Conservation (phyloP, 306 rosid genomes). For the Oxytropis ochrocephala region DNA sequence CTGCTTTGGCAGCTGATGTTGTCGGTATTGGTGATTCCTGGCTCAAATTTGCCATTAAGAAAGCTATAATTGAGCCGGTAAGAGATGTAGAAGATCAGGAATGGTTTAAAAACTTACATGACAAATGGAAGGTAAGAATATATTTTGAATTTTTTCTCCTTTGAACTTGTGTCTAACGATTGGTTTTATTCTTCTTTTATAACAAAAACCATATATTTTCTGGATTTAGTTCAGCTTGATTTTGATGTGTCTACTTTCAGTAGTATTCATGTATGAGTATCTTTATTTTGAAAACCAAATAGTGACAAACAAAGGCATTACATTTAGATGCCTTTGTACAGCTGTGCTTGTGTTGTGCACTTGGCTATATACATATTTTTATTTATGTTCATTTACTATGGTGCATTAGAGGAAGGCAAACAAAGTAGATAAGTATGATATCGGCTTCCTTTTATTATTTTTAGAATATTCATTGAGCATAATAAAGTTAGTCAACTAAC, state of each 20-base stretch:
- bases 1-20: slow-evolving; percentile 71
- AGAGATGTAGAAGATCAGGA: slow-evolving; percentile 73
- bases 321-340: background rate
- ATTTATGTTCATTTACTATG: background rate
- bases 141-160: slow-evolving; percentile 11
- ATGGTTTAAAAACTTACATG: slow-evolving; percentile 71
- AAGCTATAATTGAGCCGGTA: slow-evolving; percentile 67
- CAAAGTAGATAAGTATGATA: background rate
- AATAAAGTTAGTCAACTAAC: background rate
- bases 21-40: slow-evolving; percentile 87
- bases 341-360: background rate
- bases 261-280: background rate
- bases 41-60: slow-evolving; percentile 62
- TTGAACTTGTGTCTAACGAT: background rate
- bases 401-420: background rate
- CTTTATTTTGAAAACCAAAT: background rate
- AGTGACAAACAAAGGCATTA: background rate
- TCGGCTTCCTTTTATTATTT: background rate
- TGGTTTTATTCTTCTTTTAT: background rate
- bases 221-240: background rate
- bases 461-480: background rate
- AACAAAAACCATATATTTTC: background rate
- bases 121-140: slow-evolving; percentile 85
- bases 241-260: slow-evolving; percentile 7
- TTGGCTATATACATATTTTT: background rate